Evolutionary conservation across 768 basidiomycete genomes (phyloP).

Genomic region (Boletus speciosus): DNA sequence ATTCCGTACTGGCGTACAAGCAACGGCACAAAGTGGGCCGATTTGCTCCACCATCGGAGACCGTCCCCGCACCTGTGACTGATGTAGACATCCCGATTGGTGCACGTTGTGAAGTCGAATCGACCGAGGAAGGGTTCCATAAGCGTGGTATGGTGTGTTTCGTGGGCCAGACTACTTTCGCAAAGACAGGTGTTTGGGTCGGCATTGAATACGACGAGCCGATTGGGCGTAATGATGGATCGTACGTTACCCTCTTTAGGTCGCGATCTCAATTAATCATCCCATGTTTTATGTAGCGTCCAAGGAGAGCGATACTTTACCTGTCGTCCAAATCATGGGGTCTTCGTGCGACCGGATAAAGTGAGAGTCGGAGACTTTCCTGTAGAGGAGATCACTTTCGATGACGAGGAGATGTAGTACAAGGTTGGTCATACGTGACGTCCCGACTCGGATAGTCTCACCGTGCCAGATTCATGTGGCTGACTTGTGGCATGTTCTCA

Average conservation of each 20-base stretch:
- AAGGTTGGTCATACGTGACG: background rate
- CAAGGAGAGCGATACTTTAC: conserved; percentile 84
- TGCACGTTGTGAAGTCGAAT: conserved; percentile 81
- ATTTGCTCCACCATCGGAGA: conserved; percentile 59
- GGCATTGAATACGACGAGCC: conserved; percentile 96
- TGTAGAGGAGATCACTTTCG: conserved; percentile 71
- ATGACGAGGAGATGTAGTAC: conserved; percentile 71
- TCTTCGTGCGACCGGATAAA: conserved; percentile 83
- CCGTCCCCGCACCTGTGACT: conserved; percentile 24
- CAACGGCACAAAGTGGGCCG: conserved; percentile 84
- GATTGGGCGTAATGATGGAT: conserved; percentile 92
- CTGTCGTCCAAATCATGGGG: conserved; percentile 72
- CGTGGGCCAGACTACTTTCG: conserved; percentile 77
- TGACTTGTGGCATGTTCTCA: background rate
- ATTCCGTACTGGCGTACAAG: conserved; percentile 88
- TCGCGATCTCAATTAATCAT: background rate
- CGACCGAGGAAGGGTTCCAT: conserved; percentile 59
- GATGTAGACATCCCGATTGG: conserved; percentile 57
- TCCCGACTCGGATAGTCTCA: background rate
- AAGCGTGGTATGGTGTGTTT: conserved; percentile 86
- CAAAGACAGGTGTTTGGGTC: conserved; percentile 69
- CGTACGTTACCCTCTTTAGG: conserved; percentile 50
- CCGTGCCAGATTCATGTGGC: background rate
- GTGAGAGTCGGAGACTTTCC: conserved; percentile 85
- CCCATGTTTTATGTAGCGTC: conserved; percentile 47